Percentiles rank a stretch among this genome's conserved stretches.
phyloP scores from a whole-genome alignment of 75 land plant genomes.

The Selaginella tamariscina region DNA sequence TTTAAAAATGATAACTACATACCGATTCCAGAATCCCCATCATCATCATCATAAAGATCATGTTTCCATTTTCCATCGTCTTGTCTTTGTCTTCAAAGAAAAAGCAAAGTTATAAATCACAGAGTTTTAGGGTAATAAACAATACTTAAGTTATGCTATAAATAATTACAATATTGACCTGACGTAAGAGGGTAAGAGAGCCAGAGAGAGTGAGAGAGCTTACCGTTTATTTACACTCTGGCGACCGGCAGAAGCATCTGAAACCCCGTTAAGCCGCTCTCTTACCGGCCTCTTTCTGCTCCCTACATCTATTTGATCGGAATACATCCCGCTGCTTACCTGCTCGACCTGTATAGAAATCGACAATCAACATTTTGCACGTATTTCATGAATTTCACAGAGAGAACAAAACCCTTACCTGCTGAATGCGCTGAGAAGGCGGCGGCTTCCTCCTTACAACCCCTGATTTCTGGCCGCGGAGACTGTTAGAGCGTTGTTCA shows the following conservation, averaged over 20 bases:
- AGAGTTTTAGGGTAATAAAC: too few species aligned
- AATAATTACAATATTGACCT: too few species aligned
- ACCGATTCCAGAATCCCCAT: conserved; percentile 17
- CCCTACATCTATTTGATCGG: background rate
- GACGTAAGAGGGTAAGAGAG: too few species aligned
- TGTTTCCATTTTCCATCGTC: conserved; percentile 26
- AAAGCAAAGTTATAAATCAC: background rate
- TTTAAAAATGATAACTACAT: conserved; percentile 21
- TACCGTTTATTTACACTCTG: background rate
- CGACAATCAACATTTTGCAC: too few species aligned
- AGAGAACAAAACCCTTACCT: background rate
- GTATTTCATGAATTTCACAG: background rate
- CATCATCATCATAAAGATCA: conserved; percentile 20
- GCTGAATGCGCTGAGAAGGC: background rate
- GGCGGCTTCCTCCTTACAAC: background rate
- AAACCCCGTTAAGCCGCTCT: background rate
- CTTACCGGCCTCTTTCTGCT: background rate
- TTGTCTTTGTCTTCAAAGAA: conserved; percentile 19
- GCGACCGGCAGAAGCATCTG: background rate
- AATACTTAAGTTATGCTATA: too few species aligned
- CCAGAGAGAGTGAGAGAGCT: background rate
- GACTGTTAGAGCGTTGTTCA: background rate
- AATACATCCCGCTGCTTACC: background rate
- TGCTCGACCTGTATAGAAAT: background rate
- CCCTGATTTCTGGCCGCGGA: background rate